Base-by-base conservation (phyloP, 352 stramenopile genomes). In the Pythium periplocum region DNA sequence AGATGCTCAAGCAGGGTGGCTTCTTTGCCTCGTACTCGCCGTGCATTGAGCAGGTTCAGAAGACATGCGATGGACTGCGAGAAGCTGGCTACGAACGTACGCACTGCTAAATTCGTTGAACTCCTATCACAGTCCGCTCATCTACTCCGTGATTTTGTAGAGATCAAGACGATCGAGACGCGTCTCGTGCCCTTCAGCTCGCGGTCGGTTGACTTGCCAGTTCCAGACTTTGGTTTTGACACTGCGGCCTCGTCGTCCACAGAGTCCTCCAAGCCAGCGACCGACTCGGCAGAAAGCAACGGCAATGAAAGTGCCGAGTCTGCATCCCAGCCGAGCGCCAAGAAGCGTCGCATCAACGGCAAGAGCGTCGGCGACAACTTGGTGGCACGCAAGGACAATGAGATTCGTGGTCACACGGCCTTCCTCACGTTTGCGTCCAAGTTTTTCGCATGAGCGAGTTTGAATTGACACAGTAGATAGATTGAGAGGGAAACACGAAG, bases 41-140 rank as follows among this genome's bases (percentile, higher is more conserved):
- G 4, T 99, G 97, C 67, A 98, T 99, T 48, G 97, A 99, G 75
- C 97, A 99, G 69, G 96, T 98, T 33, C 93, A 98, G 69, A 90
- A 92, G 58, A 94, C 85, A 6, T 91, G 73, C 48, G 81, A 75
- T 33, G 77, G 71, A 9, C 61, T 97, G 33, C 65, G 77, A 6
- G 71, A 85, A 36, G 71, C 81, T 31, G 84, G 87, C 44, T 96
- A 95, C 68, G 85, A 94, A 60, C 75, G 83, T 90, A 51, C 50
- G 78, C 84, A 10, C 1, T 37, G 33, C 45, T 4, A 30, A n/a
- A 3, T 26, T 0, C 17, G 17, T 26, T 26, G 17, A 26, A 26
- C 17, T 26, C 17, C 17, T 26, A 26, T 26, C 17, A 26, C 17
- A 26, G 17, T 26, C 17, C 17, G 17, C 17, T 26, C 17, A 26